A percentile compares a stretch with the other conserved stretches of the same genome.
Conservation (phyloP, 176 grass and related monocot genomes). For the Raddia guianensis region DNA sequence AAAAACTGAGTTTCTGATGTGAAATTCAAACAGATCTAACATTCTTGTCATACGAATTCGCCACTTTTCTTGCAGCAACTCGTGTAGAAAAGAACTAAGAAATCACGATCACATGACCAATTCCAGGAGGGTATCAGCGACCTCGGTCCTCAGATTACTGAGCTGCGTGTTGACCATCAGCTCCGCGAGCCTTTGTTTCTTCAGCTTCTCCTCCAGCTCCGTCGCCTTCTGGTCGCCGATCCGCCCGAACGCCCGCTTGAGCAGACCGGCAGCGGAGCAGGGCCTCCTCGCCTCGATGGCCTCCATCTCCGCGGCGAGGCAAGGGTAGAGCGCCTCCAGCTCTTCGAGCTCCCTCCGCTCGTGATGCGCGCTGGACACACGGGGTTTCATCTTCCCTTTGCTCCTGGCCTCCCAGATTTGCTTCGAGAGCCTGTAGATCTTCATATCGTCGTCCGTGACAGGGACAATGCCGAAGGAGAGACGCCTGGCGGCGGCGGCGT, state of each 20-base stretch:
- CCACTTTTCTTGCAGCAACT: too few species aligned
- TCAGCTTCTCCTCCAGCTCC: slow-evolving; percentile 34
- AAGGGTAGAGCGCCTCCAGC: slow-evolving; percentile 24
- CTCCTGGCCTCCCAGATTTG: slow-evolving; percentile 16
- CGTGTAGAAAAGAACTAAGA: too few species aligned
- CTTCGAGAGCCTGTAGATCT: slow-evolving; percentile 34
- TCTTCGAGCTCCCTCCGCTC: not conserved
- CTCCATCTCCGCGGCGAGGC: slow-evolving; percentile 20
- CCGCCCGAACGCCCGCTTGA: slow-evolving; percentile 13
- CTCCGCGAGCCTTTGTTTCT: not conserved
- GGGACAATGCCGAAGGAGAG: slow-evolving; percentile 25
- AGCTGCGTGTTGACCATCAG: too few species aligned
- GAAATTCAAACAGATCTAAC: too few species aligned
- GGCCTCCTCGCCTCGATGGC: not conserved
- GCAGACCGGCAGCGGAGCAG: not conserved
- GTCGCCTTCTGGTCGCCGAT: slow-evolving; percentile 34
- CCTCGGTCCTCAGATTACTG: too few species aligned
- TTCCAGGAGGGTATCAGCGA: too few species aligned
- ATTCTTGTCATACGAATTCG: too few species aligned
- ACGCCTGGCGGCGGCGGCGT: not conserved
- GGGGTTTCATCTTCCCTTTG: not conserved
- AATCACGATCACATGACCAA: too few species aligned
- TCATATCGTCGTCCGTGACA: slow-evolving; percentile 15
- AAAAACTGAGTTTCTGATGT: too few species aligned
- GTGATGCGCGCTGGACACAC: not conserved